phyloP scores from a whole-genome alignment of 768 basidiomycete genomes.

The Cytidiella melzeri region DNA sequence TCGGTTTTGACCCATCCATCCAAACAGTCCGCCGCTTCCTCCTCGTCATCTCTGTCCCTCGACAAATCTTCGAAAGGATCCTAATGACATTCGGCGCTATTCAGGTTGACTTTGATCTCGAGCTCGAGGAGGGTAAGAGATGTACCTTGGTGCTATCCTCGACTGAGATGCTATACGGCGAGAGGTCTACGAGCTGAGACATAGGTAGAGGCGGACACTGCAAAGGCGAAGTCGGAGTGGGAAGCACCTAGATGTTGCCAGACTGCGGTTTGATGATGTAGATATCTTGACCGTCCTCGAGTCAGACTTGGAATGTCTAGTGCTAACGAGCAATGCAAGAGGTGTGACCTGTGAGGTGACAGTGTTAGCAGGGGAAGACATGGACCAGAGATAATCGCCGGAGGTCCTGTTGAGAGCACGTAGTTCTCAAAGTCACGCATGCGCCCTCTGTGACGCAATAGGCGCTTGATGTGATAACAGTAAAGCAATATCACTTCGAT shows the following conservation, averaged over 20 bases:
- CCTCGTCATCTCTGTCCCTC: slow-evolving; percentile 14
- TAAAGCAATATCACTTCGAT: too few species aligned
- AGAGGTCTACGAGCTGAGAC: slow-evolving; percentile 87
- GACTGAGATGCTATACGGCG: slow-evolving; percentile 70
- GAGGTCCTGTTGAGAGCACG: slow-evolving; percentile 89
- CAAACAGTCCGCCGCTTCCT: slow-evolving; percentile 34
- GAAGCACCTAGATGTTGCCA: slow-evolving; percentile 87
- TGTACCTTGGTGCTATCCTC: slow-evolving; percentile 60
- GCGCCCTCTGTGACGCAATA: too few species aligned
- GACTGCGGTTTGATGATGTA: slow-evolving; percentile 96
- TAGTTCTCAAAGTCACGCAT: too few species aligned
- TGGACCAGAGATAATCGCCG: slow-evolving; percentile 83
- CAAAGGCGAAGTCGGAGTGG: slow-evolving; percentile 59
- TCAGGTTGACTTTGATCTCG: slow-evolving; percentile 69
- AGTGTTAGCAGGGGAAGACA: slow-evolving; percentile 40
- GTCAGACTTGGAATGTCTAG: slow-evolving; percentile 57
- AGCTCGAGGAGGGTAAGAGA: slow-evolving; percentile 69
- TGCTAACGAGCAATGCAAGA: slow-evolving; percentile 70
- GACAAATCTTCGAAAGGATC: slow-evolving; percentile 54
- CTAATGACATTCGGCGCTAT: slow-evolving; percentile 74
- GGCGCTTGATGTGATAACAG: too few species aligned
- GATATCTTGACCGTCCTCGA: slow-evolving; percentile 53
- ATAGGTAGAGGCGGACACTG: slow-evolving; percentile 90
- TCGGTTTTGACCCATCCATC: slow-evolving; percentile 48
- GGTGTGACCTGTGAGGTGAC: slow-evolving; percentile 34